Base-by-base conservation (phyloP, 148 eudicot species). In the Camellia sinensis region DNA sequence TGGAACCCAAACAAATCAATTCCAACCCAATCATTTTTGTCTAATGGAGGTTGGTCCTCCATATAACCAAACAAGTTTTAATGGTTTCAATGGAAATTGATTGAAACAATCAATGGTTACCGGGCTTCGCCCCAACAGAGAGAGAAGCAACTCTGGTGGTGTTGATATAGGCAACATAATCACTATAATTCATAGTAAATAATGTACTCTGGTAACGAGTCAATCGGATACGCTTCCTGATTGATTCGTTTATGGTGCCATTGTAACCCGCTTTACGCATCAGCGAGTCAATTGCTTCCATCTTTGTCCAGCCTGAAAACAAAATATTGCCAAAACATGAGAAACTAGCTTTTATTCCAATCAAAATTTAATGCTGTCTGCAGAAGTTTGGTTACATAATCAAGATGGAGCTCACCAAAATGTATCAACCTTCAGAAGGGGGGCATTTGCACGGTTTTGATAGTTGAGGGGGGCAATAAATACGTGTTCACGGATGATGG, bases 161-260 rank as follows among this genome's bases (percentile, higher is more conserved):
- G 83, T 81, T 88, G 82, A 92, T 95, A 81, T 89, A 88, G 53
- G 91, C 76, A 63, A 88, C 79, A 79, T 96, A 96, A 21, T 96
- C 99, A 29, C 84, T 78, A 80, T 84, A 96, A 65, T 81, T 89
- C 97, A 96, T 89, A 50, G 95, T 91, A 44, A 87, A 93, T 83
- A 89, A 73, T 2, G 98, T 91, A 79, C 99, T 96, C 86, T 96
- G 94, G 69, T 96, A 96, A 50, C 98, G 97, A 57, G 98, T 93
- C 76, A 94, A 82, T 6, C 74, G 83, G 57, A 96, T 91, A 75
- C 86, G 81, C 80, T 90, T 88, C 54, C 98, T 81, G 17, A 96
- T 77, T 67, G 93, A 81, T 71, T 91, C 99, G 0, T 90, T 91
- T 37, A 96, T 92, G 73, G 84, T 52, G 29, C 98, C 97, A 52